Base-by-base conservation (phyloP, 1,139 yeast genomes). In the Yamadazyma atlantica region DNA sequence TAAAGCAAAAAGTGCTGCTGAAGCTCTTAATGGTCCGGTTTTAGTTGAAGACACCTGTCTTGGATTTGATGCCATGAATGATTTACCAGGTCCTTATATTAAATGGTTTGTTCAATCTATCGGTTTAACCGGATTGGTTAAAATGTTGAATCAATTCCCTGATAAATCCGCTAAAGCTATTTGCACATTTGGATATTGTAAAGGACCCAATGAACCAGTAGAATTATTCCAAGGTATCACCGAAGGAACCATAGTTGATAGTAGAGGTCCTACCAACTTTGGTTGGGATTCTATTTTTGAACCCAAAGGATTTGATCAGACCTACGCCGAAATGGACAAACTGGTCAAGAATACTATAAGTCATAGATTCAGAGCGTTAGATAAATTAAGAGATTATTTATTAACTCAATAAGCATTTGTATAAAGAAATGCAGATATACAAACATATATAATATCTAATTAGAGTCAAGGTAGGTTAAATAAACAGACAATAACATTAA, bases 211-310 rank as follows among this genome's bases (percentile, higher is more conserved):
- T 9, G 40, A 68, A 28, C 82, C 79, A 41, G 90, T 84, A 10
- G 58, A 74, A 46, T 65, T 89, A 39, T 90, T 92, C 62, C 95
- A 87, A 58, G 99, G 98, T 3, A 63, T 80, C 31, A 87, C 95
- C 3, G 69, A 76, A 13, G 99, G 99, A 10, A 62, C 54, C 8
- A 89, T 94, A 50, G 97, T 90, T 4, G 65, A 66, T 12, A 76
- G 88, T 39, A 66, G 95, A 49, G 96, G 97, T 3, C 82, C 86
- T 17, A 73, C 80, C 17, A 75, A 77, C 43, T 94, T 94, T 58
- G 98, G 99, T 3, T 94, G 97, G 96, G 97, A 92, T 63, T 82
- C 96, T 5, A 69, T 87, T 35, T 92, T 92, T 60, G 75, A 82
- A 63, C 97, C 98, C 2, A 64, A 66, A 27, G 95, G 92, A 1